A percentile compares a stretch with the other conserved stretches of the same genome.
These are phyloP conservation scores for Beauveria brongniartii DNA, from an alignment of 2,329 filamentous ascomycete genomes.

Conservation along the genomic window DNA sequence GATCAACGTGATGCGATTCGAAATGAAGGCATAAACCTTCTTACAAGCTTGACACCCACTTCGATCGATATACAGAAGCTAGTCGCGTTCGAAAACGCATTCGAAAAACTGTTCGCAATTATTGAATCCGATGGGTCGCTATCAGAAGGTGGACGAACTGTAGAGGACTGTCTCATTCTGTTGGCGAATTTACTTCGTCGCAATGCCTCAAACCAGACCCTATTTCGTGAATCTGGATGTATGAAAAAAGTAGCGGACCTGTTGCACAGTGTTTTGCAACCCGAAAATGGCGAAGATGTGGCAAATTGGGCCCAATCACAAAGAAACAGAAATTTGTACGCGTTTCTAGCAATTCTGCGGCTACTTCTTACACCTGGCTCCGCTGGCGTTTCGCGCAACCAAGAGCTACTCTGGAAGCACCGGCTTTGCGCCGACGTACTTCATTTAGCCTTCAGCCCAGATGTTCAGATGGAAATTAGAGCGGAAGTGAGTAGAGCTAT, in stretches of 20 bases:
- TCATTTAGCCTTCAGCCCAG: conserved; percentile 70
- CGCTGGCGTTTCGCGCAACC: conserved; percentile 72
- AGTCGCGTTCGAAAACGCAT: conserved; percentile 91
- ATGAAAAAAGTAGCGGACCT: conserved; percentile 64
- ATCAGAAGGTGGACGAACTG: conserved; percentile 71
- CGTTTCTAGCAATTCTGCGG: conserved; percentile 75
- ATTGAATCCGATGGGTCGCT: conserved; percentile 77
- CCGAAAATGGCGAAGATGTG: conserved; percentile 48
- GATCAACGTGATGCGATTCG: conserved; percentile 80
- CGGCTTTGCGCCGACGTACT: conserved; percentile 72
- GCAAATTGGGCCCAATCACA: conserved; percentile 70
- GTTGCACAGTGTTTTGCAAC: conserved; percentile 50
- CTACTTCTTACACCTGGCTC: conserved; percentile 81
- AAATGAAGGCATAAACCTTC: conserved; percentile 77
- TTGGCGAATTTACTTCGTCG: conserved; percentile 80
- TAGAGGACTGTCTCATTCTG: conserved; percentile 89
- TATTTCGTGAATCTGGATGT: conserved; percentile 85
- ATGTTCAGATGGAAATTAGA: conserved; percentile 67
- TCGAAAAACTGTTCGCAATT: conserved; percentile 76
- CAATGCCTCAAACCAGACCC: conserved; percentile 86
- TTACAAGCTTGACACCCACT: conserved; percentile 79
- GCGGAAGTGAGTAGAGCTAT: conserved; percentile 53
- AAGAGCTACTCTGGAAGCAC: conserved; percentile 76
- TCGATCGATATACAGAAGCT: conserved; percentile 89
- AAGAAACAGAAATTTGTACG: conserved; percentile 85